These are phyloP conservation scores for Sporothrix inflata DNA, from an alignment of 2,329 filamentous ascomycete genomes.

Conservation along the genomic window DNA sequence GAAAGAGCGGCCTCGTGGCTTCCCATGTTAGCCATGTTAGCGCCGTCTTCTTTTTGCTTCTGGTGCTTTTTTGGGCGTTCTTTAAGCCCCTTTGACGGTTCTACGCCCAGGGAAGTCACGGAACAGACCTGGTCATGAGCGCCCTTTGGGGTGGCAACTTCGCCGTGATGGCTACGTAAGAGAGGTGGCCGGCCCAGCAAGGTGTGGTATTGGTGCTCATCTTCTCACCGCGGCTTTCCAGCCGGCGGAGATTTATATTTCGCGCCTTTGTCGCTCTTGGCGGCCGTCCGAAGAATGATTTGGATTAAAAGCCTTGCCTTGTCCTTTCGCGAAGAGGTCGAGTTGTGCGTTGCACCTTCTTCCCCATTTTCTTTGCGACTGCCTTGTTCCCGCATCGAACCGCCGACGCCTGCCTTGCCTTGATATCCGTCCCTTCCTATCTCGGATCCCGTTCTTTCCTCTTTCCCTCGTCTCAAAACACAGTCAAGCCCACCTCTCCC, in stretches of 20 bases:
- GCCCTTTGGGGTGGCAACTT: slow-evolving; percentile 17
- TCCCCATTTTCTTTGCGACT: not conserved
- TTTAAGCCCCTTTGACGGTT: not conserved
- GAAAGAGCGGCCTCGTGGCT: not conserved
- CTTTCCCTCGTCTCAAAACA: not conserved
- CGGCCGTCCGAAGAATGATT: not conserved
- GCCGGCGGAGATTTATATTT: not conserved
- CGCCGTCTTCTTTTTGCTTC: not conserved
- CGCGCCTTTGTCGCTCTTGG: not conserved
- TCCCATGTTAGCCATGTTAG: not conserved
- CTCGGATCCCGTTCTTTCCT: not conserved
- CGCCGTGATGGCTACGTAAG: not conserved
- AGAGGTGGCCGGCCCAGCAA: not conserved
- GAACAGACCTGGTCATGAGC: slow-evolving; percentile 15
- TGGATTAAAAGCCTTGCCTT: not conserved
- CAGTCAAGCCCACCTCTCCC: not conserved
- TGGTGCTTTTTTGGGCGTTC: not conserved
- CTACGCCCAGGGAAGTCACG: slow-evolving; percentile 8
- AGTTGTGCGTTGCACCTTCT: not conserved
- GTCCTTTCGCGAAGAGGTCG: not conserved
- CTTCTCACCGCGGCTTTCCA: not conserved
- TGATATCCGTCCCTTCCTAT: not conserved
- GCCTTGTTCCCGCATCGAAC: slow-evolving; percentile 2
- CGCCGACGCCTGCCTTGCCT: not conserved
- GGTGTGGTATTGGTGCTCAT: slow-evolving; percentile 1